Conservation (phyloP, 192 early-diverging fungal genomes). For the Backusella circina region DNA sequence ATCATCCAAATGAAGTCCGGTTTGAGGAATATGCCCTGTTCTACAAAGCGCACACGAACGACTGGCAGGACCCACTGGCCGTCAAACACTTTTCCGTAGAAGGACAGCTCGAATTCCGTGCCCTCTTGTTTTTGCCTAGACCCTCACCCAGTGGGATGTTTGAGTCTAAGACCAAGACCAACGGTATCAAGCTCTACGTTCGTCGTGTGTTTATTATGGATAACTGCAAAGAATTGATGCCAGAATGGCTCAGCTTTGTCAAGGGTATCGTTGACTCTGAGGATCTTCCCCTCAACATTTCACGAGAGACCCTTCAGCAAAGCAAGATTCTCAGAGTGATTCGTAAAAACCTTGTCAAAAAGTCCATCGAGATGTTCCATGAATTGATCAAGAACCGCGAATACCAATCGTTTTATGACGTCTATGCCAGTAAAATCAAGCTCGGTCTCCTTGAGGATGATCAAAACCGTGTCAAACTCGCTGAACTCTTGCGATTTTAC, state of each 20-base stretch:
- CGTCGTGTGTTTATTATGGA: constrained; percentile 99
- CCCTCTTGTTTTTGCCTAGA: constrained; percentile 93
- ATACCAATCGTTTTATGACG: constrained; percentile 97
- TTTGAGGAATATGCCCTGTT: constrained; percentile 95
- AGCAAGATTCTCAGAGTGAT: constrained; percentile 99
- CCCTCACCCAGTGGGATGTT: constrained; percentile 97
- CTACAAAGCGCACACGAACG: constrained; percentile 97
- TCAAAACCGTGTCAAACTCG: constrained; percentile 93
- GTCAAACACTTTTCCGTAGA: constrained; percentile 99
- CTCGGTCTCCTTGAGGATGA: constrained; percentile 98
- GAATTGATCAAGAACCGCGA: constrained; percentile 98
- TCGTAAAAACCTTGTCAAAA: constrained; percentile 98
- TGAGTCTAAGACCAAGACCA: constrained; percentile 97
- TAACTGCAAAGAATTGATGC: constrained; percentile 98
- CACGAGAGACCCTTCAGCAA: constrained; percentile 99
- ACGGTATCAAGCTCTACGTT: constrained; percentile 99
- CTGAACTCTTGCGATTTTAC: constrained; percentile 96
- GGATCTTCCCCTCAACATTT: constrained; percentile 99
- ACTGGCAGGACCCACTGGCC: constrained; percentile 97
- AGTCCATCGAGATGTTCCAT: constrained; percentile 95
- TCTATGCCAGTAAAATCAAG: constrained; percentile 98
- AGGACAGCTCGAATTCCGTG: constrained; percentile 99
- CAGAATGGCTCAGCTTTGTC: constrained; percentile 98
- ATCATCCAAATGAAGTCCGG: constrained; percentile 94
- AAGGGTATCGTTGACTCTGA: constrained; percentile 99